Percentiles rank a stretch among this genome's conserved stretches.
Conservation (phyloP, 768 basidiomycete species). For the Calocybe gangraenosa region DNA sequence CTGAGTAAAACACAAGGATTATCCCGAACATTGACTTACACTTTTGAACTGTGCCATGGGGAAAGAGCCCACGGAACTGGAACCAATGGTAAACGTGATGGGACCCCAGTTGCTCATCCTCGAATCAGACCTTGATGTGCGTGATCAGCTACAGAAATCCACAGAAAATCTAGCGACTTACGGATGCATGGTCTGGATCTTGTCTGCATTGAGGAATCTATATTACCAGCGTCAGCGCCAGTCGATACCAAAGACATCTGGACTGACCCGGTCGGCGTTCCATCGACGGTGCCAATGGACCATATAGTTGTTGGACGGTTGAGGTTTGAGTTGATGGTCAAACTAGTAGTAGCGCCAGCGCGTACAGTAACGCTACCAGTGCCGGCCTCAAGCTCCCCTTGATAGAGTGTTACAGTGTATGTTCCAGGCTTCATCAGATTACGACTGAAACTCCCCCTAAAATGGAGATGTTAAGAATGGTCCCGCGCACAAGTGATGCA, state of each 20-base stretch:
- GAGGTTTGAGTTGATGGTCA: constrained; percentile 27
- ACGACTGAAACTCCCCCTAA: constrained; percentile 37
- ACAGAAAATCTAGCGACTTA: constrained; percentile 17
- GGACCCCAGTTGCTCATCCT: constrained; percentile 45
- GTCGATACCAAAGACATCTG: not conserved
- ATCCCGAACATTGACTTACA: constrained; percentile 15
- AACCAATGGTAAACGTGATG: constrained; percentile 41
- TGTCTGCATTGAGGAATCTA: constrained; percentile 46
- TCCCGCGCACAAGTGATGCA: not conserved
- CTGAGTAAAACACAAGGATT: not conserved
- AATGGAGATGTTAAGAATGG: not conserved
- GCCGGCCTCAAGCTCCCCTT: constrained; percentile 43
- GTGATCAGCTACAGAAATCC: not conserved
- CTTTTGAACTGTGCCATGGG: constrained; percentile 49
- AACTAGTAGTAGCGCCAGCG: constrained; percentile 32
- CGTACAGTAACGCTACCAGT: constrained; percentile 36
- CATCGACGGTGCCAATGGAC: constrained; percentile 44
- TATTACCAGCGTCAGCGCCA: not conserved
- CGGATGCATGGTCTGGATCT: constrained; percentile 47
- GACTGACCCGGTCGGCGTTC: constrained; percentile 36
- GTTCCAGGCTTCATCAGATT: constrained; percentile 46
- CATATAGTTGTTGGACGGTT: constrained; percentile 35
- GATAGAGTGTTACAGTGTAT: constrained; percentile 40
- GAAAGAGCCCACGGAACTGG: constrained; percentile 33
- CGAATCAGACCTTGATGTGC: constrained; percentile 29